These are phyloP conservation scores for Begonia fuchsioides DNA, from an alignment of 306 rosid genomes.

Conservation along the genomic window DNA sequence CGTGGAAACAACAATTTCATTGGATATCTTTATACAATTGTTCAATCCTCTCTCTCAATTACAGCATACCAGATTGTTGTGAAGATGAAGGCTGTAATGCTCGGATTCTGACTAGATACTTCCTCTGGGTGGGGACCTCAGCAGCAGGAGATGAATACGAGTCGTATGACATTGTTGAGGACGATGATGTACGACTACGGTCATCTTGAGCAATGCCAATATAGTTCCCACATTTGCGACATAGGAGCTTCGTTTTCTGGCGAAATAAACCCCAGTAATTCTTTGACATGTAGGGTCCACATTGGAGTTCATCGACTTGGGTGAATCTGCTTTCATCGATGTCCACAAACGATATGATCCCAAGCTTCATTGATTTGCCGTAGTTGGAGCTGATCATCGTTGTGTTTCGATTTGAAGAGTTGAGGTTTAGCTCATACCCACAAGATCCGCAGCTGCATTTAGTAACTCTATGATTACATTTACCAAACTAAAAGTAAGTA, in stretches of 20 bases:
- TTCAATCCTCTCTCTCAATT: background rate
- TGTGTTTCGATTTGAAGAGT: constrained; percentile 55
- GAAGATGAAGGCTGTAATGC: constrained; percentile 77
- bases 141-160: constrained; percentile 28
- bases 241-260: constrained; percentile 59
- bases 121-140: constrained; percentile 20
- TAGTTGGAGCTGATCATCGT: constrained; percentile 69
- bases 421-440: constrained; percentile 72
- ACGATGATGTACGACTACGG: constrained; percentile 18
- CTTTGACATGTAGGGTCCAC: constrained; percentile 57
- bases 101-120: constrained; percentile 57
- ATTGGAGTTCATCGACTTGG: constrained; percentile 56
- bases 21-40: too few species aligned
- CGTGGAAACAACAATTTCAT: too few species aligned
- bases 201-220: constrained; percentile 48
- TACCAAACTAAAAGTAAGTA: constrained; percentile 1
- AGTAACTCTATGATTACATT: background rate
- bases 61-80: constrained; percentile 15
- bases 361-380: constrained; percentile 71
- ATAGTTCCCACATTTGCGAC: constrained; percentile 70
- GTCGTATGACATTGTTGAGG: constrained; percentile 25
- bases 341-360: constrained; percentile 62
- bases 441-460: constrained; percentile 73
- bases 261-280: constrained; percentile 63
- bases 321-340: constrained; percentile 73